A percentile compares a stretch with the other conserved stretches of the same genome.
Evolutionary conservation across 768 basidiomycete species (phyloP).

Genomic region (Auriculariales sp.): DNA sequence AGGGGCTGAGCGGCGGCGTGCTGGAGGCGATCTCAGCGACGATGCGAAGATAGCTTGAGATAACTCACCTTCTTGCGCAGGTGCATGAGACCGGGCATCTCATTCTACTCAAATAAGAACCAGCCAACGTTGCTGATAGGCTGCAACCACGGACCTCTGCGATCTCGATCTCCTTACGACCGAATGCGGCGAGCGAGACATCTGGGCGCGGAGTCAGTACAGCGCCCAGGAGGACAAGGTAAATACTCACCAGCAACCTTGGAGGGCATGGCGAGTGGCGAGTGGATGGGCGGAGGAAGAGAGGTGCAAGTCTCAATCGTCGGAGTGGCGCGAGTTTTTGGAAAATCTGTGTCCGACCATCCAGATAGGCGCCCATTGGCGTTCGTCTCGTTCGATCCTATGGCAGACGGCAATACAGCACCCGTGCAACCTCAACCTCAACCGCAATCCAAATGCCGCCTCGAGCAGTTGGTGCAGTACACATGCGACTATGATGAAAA

Average conservation of each 20-base stretch:
- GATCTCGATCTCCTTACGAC: slow-evolving; percentile 98
- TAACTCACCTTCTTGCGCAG: slow-evolving; percentile 66
- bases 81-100: slow-evolving; percentile 95
- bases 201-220: slow-evolving; percentile 29
- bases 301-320: slow-evolving; percentile 12
- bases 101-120: slow-evolving; percentile 40
- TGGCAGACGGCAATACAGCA: no score
- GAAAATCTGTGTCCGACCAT: no score
- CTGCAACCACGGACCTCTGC: slow-evolving; percentile 59
- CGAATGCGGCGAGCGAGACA: slow-evolving; percentile 95
- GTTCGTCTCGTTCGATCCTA: no score
- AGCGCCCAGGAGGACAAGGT: not conserved
- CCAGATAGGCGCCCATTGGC: no score
- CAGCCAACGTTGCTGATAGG: not conserved
- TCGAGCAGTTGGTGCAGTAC: not conserved
- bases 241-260: slow-evolving; percentile 66
- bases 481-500: not conserved
- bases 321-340: not conserved
- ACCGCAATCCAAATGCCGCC: no score
- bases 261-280: slow-evolving; percentile 47
- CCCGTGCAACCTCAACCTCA: not conserved
- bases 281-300: slow-evolving; percentile 7
- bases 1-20: slow-evolving; percentile 71
- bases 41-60: not conserved
- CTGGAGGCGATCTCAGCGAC: slow-evolving; percentile 23